Percentiles rank a stretch among this genome's conserved stretches.
Evolutionary conservation across 2,329 filamentous ascomycete genomes (phyloP).

Genomic region (Neofusicoccum sp.): DNA sequence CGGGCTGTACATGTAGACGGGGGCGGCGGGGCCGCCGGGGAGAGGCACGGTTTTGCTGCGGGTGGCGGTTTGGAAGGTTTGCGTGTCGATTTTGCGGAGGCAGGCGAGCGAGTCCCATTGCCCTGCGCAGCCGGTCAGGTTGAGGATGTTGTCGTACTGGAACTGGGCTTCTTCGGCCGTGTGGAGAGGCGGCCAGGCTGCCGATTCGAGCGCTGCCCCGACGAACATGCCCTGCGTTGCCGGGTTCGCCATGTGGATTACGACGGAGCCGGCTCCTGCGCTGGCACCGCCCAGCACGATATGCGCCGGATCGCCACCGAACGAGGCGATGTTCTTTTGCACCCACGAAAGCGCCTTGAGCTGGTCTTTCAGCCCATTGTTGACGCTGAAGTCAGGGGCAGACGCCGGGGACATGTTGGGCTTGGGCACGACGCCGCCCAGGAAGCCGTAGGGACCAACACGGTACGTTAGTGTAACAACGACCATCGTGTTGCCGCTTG

Average conservation of each 20-base stretch:
- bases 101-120: conserved; percentile 38
- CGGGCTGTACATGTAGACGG: conserved; percentile 47
- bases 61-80: conserved; percentile 42
- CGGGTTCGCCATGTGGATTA: conserved; percentile 41
- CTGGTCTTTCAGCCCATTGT: conserved; percentile 43
- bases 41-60: conserved; percentile 39
- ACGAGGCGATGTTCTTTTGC: conserved; percentile 36
- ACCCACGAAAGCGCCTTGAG: conserved; percentile 41
- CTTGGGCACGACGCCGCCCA: conserved; percentile 36
- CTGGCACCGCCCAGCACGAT: conserved; percentile 43
- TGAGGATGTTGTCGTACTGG: conserved; percentile 44
- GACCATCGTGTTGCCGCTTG: conserved; percentile 35
- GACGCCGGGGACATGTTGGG: conserved; percentile 2
- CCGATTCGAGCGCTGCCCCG: conserved; percentile 37
- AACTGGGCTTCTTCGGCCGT: conserved; percentile 44
- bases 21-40: conserved; percentile 36
- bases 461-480: conserved; percentile 46
- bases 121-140: conserved; percentile 35
- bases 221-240: conserved; percentile 42
- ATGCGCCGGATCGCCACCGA: conserved; percentile 43
- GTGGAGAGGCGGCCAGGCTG: conserved; percentile 43
- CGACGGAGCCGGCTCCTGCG: conserved; percentile 43
- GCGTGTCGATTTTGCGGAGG: conserved; percentile 39
- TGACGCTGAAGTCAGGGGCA: conserved; percentile 31
- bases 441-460: conserved; percentile 44